Evolutionary conservation across 129 eudicot species (phyloP), one percentile per base, ranked within the genome.

Genomic region (Helianthus tuberosus): DNA sequence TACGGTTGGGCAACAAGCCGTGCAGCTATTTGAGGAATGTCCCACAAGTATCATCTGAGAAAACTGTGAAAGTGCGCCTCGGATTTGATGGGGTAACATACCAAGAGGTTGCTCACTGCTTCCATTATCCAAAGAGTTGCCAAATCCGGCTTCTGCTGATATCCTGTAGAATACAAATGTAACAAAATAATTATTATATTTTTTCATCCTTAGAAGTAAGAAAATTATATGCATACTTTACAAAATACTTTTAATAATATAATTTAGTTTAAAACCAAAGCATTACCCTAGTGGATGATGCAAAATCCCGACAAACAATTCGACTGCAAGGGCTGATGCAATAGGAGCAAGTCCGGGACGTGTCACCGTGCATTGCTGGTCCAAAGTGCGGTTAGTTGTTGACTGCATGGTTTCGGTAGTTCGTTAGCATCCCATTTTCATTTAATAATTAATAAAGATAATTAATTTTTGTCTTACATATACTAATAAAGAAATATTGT

Each of bases 331-430:
- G 8, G 96, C 82, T 5, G 98, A 90, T 55, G 98, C 97, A 73
- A 93, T 90, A 64, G 98, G 98, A 69, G 98, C 96, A 69, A 93
- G 97, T 27, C 98, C 97, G 0, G 98, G 98, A 51, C 98, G 96
- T 77, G 98, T 90, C 50, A 93, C 98, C 15, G 97, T 93, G 68
- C 98, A 93, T 68, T 93, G 98, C 85, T 93, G 98, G 81, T 93
- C 98, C 79, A 93, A 82, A n/a, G 98, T 93, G 38, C 98, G 97
- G 71, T 93, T 93, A 47, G 88, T 75, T 49, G 97, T 93, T 75
- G 98, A 93, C 97, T 90, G 89, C 83, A 78, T 36, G 53, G 77
- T 70, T 35, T 55, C 39, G 29, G 14, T 6, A 41, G 52, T 10
- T 10, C 13, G 39, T 38, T 10, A 53, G 50, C 62, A 54, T 14